A percentile compares a stretch with the other conserved stretches of the same genome.
Conservation (phyloP, 176 grass and related monocot species). For the Musa itinerans region DNA sequence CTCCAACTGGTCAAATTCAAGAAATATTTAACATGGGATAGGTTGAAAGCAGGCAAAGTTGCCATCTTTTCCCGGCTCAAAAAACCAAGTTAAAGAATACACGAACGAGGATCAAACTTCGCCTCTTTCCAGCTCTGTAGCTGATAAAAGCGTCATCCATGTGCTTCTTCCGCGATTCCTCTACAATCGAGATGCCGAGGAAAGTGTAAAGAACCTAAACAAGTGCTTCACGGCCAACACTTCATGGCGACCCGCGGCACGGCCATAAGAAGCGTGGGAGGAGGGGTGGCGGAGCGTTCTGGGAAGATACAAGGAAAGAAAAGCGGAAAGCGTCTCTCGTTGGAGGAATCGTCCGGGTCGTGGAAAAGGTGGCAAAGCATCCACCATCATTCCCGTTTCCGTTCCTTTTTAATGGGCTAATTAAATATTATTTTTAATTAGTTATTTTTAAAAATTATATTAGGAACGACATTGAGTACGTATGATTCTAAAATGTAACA, state of each 20-base stretch:
- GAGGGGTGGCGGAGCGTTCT: too few species aligned
- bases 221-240: neutral
- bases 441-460: too few species aligned
- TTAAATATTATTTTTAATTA: too few species aligned
- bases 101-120: neutral
- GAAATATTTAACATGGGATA: neutral
- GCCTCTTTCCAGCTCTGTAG: neutral
- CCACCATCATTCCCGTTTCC: neutral
- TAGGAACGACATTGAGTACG: too few species aligned
- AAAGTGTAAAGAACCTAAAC: neutral
- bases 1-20: neutral
- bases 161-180: neutral
- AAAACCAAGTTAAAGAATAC: neutral
- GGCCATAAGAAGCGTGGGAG: neutral
- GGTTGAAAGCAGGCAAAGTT: neutral
- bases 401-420: too few species aligned
- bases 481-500: too few species aligned
- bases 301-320: too few species aligned
- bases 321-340: neutral
- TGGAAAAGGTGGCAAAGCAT: neutral
- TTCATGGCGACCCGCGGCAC: neutral
- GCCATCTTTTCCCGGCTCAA: neutral
- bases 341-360: neutral
- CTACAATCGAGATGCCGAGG: neutral
- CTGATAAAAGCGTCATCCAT: neutral